These are phyloP conservation scores for Carex pumila DNA, from an alignment of 176 grass and related monocot species.

Conservation along the genomic window DNA sequence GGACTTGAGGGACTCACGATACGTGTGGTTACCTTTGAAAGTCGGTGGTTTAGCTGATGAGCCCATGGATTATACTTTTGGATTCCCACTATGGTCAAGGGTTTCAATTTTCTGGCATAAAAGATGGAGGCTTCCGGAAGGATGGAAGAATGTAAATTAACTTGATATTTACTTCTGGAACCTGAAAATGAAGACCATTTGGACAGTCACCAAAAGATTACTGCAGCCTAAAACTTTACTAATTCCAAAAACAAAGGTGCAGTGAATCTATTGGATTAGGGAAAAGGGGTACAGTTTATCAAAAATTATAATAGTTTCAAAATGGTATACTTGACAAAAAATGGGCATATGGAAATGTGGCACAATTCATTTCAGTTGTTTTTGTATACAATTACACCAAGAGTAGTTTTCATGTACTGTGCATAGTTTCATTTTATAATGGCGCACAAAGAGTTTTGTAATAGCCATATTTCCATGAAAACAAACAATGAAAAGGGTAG, in stretches of 20 bases:
- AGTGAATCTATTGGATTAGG: background rate
- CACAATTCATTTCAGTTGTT: background rate
- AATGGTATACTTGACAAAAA: background rate
- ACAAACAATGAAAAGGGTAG: conserved; percentile 1
- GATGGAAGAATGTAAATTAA: conserved; percentile 14
- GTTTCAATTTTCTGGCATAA: conserved; percentile 88
- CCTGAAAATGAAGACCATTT: background rate
- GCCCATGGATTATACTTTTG: conserved; percentile 69
- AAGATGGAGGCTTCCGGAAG: conserved; percentile 63
- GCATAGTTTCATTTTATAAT: background rate
- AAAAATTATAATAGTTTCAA: background rate
- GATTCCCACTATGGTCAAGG: conserved; percentile 65
- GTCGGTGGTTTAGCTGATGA: conserved; percentile 70
- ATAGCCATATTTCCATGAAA: background rate
- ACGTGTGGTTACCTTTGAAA: conserved; percentile 72
- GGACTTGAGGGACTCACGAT: conserved; percentile 70
- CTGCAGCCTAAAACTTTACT: background rate
- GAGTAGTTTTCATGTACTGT: background rate
- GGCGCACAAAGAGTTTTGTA: background rate
- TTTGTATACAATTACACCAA: background rate
- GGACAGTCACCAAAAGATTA: background rate
- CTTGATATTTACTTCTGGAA: background rate
- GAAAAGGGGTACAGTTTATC: background rate
- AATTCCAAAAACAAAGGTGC: background rate
- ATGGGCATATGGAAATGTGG: background rate